phyloP scores from a whole-genome alignment of 352 stramenopile genomes.

The Phytopythium boreale region DNA sequence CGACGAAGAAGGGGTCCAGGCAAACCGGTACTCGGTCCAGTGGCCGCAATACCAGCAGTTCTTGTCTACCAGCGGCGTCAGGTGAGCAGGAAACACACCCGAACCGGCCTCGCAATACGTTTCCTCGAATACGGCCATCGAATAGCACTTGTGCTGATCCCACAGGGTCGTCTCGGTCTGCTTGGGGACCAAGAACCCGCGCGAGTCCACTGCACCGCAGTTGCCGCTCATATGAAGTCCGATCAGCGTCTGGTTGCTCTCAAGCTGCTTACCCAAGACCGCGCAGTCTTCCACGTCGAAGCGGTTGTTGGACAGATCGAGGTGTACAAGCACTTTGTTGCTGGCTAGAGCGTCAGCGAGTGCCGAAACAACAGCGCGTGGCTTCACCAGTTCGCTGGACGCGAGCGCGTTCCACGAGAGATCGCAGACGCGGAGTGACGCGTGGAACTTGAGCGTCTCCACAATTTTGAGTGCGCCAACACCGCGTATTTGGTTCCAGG shows the following conservation, averaged over 20 bases:
- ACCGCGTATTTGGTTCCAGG: slow-evolving; percentile 71
- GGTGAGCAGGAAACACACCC: slow-evolving; percentile 44
- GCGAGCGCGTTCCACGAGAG: slow-evolving; percentile 77
- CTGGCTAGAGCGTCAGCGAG: slow-evolving; percentile 64
- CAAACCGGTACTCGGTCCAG: slow-evolving; percentile 74
- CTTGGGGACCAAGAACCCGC: slow-evolving; percentile 63
- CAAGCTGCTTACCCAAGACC: slow-evolving; percentile 56
- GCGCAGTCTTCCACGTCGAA: slow-evolving; percentile 59
- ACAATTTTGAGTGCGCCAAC: slow-evolving; percentile 69
- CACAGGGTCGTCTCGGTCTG: slow-evolving; percentile 30
- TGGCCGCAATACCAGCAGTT: slow-evolving; percentile 79
- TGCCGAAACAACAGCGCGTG: slow-evolving; percentile 45
- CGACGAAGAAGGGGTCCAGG: slow-evolving; percentile 42
- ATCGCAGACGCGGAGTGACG: slow-evolving; percentile 62
- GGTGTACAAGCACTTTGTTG: slow-evolving; percentile 70
- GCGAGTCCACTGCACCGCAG: slow-evolving; percentile 57
- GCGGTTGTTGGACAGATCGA: slow-evolving; percentile 74
- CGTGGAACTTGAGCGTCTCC: slow-evolving; percentile 72
- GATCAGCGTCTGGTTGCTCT: slow-evolving; percentile 71
- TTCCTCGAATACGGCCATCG: slow-evolving; percentile 70
- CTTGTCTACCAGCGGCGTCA: slow-evolving; percentile 53
- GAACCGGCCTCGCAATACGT: slow-evolving; percentile 55
- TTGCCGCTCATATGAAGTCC: slow-evolving; percentile 80
- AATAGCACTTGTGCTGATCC: slow-evolving; percentile 78
- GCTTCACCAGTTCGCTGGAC: slow-evolving; percentile 42